phyloP scores from a whole-genome alignment of 176 grass and related monocot species.

The Ensete ventricosum region DNA sequence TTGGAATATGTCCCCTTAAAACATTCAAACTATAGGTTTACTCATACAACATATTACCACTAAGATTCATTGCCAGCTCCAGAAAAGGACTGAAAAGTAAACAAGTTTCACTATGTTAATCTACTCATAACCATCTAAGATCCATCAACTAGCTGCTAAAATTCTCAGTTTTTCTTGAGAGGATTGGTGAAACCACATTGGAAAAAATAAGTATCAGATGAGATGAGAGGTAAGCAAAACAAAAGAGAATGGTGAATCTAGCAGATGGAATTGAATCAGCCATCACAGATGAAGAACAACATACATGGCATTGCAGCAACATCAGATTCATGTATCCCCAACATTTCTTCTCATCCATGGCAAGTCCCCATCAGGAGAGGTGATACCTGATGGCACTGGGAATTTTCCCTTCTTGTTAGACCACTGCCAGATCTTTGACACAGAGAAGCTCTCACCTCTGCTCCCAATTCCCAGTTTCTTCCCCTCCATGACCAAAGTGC shows the following conservation, averaged over 20 bases:
- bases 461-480: neutral
- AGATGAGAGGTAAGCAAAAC: neutral
- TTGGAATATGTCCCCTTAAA: neutral
- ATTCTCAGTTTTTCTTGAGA: neutral
- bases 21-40: too few relatives aligned
- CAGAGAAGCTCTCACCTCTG: constrained; percentile 2
- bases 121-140: neutral
- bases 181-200: neutral
- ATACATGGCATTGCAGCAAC: neutral
- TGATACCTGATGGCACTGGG: neutral
- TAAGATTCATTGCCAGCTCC: too few relatives aligned
- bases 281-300: neutral
- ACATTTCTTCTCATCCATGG: constrained; percentile 4
- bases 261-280: neutral
- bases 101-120: neutral
- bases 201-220: neutral
- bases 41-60: too few relatives aligned
- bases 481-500: neutral
- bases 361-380: neutral
- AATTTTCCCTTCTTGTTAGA: neutral
- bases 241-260: neutral
- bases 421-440: constrained; percentile 9
- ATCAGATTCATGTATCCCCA: neutral
- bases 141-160: neutral
- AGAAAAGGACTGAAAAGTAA: too few relatives aligned